Percentiles rank a stretch among this genome's conserved stretches.
phyloP scores from a whole-genome alignment of 2,329 filamentous ascomycete genomes.

The Sporothrix brasiliensis region DNA sequence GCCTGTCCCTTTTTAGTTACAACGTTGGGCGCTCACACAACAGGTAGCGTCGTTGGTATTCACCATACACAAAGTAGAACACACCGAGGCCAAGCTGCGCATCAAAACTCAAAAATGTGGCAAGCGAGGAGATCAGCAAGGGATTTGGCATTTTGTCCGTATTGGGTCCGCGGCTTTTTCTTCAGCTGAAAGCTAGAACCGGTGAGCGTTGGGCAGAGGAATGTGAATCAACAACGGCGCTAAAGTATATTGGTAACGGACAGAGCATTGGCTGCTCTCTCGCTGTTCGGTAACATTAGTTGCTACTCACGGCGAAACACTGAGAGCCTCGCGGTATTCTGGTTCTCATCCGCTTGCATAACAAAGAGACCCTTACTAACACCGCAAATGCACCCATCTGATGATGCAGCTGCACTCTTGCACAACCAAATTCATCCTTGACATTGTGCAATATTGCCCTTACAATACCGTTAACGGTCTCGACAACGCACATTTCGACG shows the following conservation, averaged over 20 bases:
- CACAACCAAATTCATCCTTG: no score
- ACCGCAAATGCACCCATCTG: background rate
- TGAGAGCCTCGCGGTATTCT: no score
- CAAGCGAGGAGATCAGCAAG: background rate
- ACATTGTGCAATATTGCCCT: no score
- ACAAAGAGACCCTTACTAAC: conserved; percentile 13
- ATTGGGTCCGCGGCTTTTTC: background rate
- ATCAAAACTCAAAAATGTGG: background rate
- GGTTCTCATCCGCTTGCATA: background rate
- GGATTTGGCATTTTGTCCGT: conserved; percentile 14
- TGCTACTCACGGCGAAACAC: no score
- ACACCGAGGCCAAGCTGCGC: no score
- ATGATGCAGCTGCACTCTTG: no score
- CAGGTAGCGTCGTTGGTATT: background rate
- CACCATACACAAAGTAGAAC: conserved; percentile 14
- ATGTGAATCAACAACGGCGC: background rate
- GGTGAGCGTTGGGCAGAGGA: conserved; percentile 13
- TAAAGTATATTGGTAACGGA: background rate
- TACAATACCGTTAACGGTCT: background rate
- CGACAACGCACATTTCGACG: background rate
- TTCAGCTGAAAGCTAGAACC: background rate
- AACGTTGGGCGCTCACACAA: background rate
- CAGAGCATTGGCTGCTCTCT: background rate
- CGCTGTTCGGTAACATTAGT: no score
- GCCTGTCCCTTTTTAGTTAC: no score